These are phyloP conservation scores for Mycena vitilis DNA, from an alignment of 768 basidiomycete genomes.

Conservation along the genomic window DNA sequence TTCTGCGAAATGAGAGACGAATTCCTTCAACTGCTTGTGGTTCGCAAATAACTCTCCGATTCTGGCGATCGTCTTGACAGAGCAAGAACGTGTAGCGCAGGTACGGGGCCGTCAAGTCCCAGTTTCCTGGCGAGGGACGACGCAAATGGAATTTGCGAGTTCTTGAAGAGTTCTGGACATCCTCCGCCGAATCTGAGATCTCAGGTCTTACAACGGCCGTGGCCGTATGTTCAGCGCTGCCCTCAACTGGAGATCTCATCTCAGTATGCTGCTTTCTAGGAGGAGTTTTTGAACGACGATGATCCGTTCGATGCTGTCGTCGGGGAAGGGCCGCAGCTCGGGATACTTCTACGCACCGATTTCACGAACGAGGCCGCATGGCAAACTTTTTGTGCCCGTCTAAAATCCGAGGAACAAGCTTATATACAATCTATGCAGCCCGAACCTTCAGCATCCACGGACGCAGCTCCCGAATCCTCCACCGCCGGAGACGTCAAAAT, in stretches of 20 bases:
- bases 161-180: slow-evolving; percentile 62
- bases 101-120: slow-evolving; percentile 58
- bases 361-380: slow-evolving; percentile 77
- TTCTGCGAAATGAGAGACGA: slow-evolving; percentile 29
- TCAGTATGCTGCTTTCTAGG: slow-evolving; percentile 23
- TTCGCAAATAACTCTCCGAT: slow-evolving; percentile 16
- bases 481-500: slow-evolving; percentile 40
- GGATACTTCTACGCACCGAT: slow-evolving; percentile 79
- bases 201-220: slow-evolving; percentile 16
- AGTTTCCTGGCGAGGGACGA: slow-evolving; percentile 64
- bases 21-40: slow-evolving; percentile 31
- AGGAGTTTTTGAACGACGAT: slow-evolving; percentile 50
- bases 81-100: slow-evolving; percentile 43
- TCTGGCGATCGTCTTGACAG: slow-evolving; percentile 7
- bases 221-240: slow-evolving; percentile 18
- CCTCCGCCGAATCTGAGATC: slow-evolving; percentile 39
- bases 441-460: slow-evolving; percentile 9
- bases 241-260: not conserved
- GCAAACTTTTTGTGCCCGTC: slow-evolving; percentile 60
- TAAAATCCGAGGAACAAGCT: slow-evolving; percentile 70
- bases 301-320: slow-evolving; percentile 67
- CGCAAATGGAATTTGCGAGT: slow-evolving; percentile 66
- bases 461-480: slow-evolving; percentile 14
- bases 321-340: slow-evolving; percentile 61
- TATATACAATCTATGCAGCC: slow-evolving; percentile 46